Evolutionary conservation across 148 eudicot species (phyloP).

Genomic region (Suaeda aralocaspica): DNA sequence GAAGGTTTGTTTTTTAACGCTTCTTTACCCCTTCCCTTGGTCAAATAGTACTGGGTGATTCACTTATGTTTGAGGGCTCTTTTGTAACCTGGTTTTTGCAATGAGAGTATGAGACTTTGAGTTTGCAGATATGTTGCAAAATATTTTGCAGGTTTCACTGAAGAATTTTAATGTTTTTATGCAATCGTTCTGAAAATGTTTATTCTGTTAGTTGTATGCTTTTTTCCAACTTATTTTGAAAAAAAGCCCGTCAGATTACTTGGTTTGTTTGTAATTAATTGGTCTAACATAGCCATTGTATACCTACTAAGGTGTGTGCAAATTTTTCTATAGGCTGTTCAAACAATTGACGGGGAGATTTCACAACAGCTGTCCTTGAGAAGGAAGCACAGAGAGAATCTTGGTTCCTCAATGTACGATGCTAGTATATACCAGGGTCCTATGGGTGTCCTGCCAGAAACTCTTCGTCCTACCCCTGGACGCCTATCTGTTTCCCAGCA

Average conservation of each 20-base stretch:
- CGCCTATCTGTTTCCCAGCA: conserved; percentile 86
- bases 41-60: background rate
- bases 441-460: conserved; percentile 69
- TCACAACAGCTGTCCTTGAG: conserved; percentile 69
- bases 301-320: conserved; percentile 14
- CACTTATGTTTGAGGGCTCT: background rate
- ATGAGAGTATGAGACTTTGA: too few relatives aligned
- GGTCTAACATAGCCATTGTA: background rate
- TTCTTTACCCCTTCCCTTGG: conserved; percentile 2
- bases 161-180: background rate
- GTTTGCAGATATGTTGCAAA: too few relatives aligned
- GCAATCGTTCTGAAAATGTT: background rate
- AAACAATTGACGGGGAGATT: conserved; percentile 82
- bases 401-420: conserved; percentile 67
- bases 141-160: background rate
- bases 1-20: conserved; percentile 50
- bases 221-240: background rate
- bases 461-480: conserved; percentile 92
- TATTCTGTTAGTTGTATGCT: background rate
- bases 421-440: conserved; percentile 69
- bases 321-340: conserved; percentile 58
- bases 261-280: background rate
- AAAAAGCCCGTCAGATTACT: background rate
- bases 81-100: too few relatives aligned
- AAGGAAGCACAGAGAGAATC: conserved; percentile 74